Evolutionary conservation across 176 grass and related monocot genomes (phyloP), one percentile per base, ranked within the genome.

Genomic region (Typha latifolia): DNA sequence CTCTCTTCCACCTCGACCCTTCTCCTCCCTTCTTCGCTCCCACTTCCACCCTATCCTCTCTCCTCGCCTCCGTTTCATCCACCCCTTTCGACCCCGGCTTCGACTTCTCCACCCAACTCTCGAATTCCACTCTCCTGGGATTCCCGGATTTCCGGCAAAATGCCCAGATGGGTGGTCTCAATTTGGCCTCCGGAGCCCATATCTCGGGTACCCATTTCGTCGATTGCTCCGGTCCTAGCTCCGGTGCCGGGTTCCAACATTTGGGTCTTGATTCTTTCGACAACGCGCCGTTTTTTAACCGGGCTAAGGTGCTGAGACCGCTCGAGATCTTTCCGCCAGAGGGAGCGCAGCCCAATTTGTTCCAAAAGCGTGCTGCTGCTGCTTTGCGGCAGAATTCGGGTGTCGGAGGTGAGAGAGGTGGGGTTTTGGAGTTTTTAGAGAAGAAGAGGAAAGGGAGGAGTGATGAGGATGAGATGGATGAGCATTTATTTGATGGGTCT

Each of bases 341-440:
- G 32, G 73, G 73, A 7, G 19, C 73, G 8, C 73, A 13, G 64
- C 73, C 73, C 10, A 76, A 63, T 26, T 49, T 76, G 63, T 76
- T 76, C 13, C 73, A 76, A 19, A 76, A 76, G 64, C 73, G 73
- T 13, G 73, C 73, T 12, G 73, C 73, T 4, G 64, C 73, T 12
- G 63, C 73, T 76, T 22, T 76, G 12, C 50, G 64, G 64, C 73
- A 67, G 63, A 76, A 49, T 61, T 61, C 32, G 26, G 19, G 18
- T 12, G 19, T 59, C 3, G 13, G 18, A 14, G 72, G 61, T 16
- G 61, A 51, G n/a, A 74, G 51, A 51, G 61, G 62, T 31, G 14
- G 47, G 12, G 16, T 18, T 26, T 52, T 63, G 26, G 61, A 14
- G 10, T 19, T 65, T 16, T 64, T 47, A 8, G 73, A 76, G 31